These are phyloP conservation scores for Nymphaea thermarum DNA, from an alignment of 164 flowering plant species.

Conservation along the genomic window DNA sequence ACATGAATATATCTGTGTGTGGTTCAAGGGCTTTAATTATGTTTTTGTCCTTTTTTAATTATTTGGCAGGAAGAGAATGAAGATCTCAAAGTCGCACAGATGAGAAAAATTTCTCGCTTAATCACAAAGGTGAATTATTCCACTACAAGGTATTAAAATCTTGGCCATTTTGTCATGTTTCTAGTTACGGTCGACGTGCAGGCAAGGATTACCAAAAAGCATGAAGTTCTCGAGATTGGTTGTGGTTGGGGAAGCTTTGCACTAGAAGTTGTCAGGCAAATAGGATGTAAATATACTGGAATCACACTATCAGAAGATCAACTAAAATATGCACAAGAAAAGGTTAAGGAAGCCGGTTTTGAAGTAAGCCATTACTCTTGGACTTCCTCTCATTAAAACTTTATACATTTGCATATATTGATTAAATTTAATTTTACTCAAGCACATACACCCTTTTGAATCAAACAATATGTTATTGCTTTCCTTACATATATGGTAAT, in stretches of 20 bases:
- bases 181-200: conserved; percentile 1
- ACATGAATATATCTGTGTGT: too few species aligned
- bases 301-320: conserved; percentile 83
- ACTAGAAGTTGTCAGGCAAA: conserved; percentile 71
- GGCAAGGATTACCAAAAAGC: conserved; percentile 55
- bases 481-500: too few species aligned
- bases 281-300: conserved; percentile 92
- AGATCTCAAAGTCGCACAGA: conserved; percentile 69
- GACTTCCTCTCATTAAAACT: too few species aligned
- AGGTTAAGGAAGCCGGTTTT: conserved; percentile 75
- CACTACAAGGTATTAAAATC: background rate
- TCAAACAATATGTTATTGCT: too few species aligned
- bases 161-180: background rate
- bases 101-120: conserved; percentile 63
- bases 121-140: conserved; percentile 57
- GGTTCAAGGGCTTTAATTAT: background rate
- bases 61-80: conserved; percentile 42
- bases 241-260: conserved; percentile 96
- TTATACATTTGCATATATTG: background rate
- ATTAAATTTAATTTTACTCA: background rate
- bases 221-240: conserved; percentile 86
- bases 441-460: too few species aligned
- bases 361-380: conserved; percentile 27
- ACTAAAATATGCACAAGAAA: conserved; percentile 55
- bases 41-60: background rate